Conservation (phyloP, 2,329 filamentous ascomycete species). For the Cladosporium colombiae region DNA sequence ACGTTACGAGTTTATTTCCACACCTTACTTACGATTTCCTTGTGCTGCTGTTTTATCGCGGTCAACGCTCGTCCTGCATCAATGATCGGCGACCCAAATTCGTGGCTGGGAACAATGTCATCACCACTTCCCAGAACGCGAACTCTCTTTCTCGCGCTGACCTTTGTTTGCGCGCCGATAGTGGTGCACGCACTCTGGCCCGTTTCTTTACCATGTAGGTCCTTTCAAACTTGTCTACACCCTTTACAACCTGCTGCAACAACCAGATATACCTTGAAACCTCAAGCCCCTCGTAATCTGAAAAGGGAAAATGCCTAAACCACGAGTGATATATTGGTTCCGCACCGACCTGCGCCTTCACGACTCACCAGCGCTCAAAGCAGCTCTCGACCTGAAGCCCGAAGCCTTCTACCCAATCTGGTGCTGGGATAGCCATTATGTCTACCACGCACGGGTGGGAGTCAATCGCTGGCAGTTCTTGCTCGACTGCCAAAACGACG, state of each 20-base stretch:
- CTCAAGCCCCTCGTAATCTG: not conserved
- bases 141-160: conserved; percentile 7
- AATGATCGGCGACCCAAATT: conserved; percentile 8
- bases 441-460: conserved; percentile 69
- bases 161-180: not conserved
- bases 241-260: not conserved
- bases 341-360: conserved; percentile 76
- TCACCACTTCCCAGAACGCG: not conserved
- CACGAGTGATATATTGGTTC: conserved; percentile 74
- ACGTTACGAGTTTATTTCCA: not conserved
- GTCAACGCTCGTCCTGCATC: not conserved
- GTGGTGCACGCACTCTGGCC: not conserved
- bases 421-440: conserved; percentile 80
- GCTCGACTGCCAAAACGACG: conserved; percentile 72
- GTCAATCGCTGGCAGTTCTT: conserved; percentile 75
- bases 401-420: conserved; percentile 75
- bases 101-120: conserved; percentile 3
- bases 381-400: conserved; percentile 69
- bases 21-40: not conserved
- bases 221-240: not conserved
- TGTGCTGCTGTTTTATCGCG: not conserved
- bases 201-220: not conserved
- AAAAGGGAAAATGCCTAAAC: conserved; percentile 35
- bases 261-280: not conserved
- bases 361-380: conserved; percentile 72